Conservation (phyloP, 129 eudicot genomes). For the Helianthus annuus region DNA sequence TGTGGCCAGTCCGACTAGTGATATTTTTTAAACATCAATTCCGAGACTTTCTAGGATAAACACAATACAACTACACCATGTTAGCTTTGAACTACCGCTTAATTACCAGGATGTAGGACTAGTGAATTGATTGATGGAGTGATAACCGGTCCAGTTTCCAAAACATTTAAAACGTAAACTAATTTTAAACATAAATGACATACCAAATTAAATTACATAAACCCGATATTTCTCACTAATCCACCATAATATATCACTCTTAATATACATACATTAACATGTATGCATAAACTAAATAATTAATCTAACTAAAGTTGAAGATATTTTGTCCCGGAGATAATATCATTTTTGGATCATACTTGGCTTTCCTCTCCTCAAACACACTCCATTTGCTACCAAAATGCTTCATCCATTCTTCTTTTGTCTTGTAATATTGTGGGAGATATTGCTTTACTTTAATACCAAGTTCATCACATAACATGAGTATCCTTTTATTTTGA, state of each 20-base stretch:
- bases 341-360: constrained; percentile 79
- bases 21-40: no score
- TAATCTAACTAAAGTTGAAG: constrained; percentile 35
- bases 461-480: constrained; percentile 52
- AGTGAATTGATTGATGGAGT: no score
- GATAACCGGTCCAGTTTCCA: no score
- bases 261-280: not conserved
- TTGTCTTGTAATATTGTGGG: constrained; percentile 61
- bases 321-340: constrained; percentile 85
- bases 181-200: not conserved
- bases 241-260: not conserved
- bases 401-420: constrained; percentile 73
- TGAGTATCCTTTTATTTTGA: constrained; percentile 54
- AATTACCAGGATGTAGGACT: no score
- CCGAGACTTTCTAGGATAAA: no score
- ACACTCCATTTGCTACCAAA: constrained; percentile 75
- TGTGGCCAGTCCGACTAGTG: no score
- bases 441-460: constrained; percentile 72
- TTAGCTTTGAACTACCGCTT: no score
- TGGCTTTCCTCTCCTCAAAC: constrained; percentile 51
- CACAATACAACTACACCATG: no score
- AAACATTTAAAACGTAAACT: no score
- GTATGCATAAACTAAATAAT: not conserved
- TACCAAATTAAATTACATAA: not conserved
- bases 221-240: not conserved